phyloP scores from a whole-genome alignment of 1,284 basidiomycete genomes.

The Boletellus deceptivus region DNA sequence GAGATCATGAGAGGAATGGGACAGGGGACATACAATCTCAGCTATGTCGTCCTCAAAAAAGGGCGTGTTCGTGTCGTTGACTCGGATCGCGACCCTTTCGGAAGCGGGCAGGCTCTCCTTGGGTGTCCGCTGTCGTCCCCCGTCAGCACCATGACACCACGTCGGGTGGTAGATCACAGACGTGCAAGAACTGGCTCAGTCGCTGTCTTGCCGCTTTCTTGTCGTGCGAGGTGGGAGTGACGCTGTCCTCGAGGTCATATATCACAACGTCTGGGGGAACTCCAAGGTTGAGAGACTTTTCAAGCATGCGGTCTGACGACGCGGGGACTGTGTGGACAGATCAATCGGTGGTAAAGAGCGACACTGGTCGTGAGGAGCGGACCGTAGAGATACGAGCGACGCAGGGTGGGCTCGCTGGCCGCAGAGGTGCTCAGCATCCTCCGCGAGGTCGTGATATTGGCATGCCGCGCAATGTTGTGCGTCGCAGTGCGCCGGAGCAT shows the following conservation, averaged over 20 bases:
- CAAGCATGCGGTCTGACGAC: constrained; percentile 76
- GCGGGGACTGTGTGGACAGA: constrained; percentile 54
- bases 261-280: constrained; percentile 70
- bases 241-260: constrained; percentile 87
- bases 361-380: constrained; percentile 7
- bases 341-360: background rate
- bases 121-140: constrained; percentile 28
- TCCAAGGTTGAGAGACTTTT: constrained; percentile 61
- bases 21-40: constrained; percentile 50
- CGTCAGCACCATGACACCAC: constrained; percentile 8
- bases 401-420: constrained; percentile 29
- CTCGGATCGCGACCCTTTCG: constrained; percentile 65
- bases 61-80: constrained; percentile 74
- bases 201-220: constrained; percentile 63
- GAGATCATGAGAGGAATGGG: background rate
- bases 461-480: background rate
- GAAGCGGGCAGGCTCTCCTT: constrained; percentile 40
- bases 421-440: constrained; percentile 22
- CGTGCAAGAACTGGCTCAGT: constrained; percentile 58
- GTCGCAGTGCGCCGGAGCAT: background rate
- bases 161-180: constrained; percentile 32
- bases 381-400: constrained; percentile 66
- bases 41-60: constrained; percentile 72
- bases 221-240: constrained; percentile 58
- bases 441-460: background rate